Conservation (phyloP, 1,139 yeast species). For the Geotrichum siamense region DNA sequence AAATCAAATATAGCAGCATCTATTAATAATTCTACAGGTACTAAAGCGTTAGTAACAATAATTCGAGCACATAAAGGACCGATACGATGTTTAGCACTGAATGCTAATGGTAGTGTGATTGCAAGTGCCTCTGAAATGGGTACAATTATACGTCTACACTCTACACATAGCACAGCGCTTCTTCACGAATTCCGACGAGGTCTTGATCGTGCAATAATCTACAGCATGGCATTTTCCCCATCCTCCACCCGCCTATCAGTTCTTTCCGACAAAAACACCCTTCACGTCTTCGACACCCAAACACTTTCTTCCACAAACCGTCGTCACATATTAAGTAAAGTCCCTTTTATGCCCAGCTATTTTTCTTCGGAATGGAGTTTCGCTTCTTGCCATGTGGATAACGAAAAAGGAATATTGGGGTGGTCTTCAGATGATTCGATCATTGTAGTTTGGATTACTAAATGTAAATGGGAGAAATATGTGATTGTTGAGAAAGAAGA, state of each 20-base stretch:
- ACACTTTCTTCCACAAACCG: constrained; percentile 41
- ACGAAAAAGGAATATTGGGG: constrained; percentile 55
- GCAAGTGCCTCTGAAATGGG: constrained; percentile 90
- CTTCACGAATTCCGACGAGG: constrained; percentile 84
- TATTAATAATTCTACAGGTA: constrained; percentile 27
- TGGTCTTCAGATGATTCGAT: constrained; percentile 69
- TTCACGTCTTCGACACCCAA: constrained; percentile 63
- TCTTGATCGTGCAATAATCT: constrained; percentile 70
- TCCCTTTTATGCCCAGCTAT: constrained; percentile 70
- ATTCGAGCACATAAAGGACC: constrained; percentile 77
- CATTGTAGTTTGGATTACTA: constrained; percentile 59
- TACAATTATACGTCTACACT: constrained; percentile 73
- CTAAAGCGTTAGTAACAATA: constrained; percentile 60
- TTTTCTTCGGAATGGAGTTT: constrained; percentile 87
- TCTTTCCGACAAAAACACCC: constrained; percentile 77
- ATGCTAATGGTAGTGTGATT: constrained; percentile 65
- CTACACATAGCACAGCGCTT: constrained; percentile 64
- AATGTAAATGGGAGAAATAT: constrained; percentile 79
- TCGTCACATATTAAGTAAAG: constrained; percentile 56
- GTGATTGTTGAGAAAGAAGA: constrained; percentile 49
- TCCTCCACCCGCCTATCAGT: constrained; percentile 72
- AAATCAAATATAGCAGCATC: constrained; percentile 1
- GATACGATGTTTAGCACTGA: constrained; percentile 60
- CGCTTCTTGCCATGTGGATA: constrained; percentile 60
- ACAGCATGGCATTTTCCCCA: constrained; percentile 78